Conservation (phyloP, 2,329 filamentous ascomycete genomes). For the Alternaria atra region DNA sequence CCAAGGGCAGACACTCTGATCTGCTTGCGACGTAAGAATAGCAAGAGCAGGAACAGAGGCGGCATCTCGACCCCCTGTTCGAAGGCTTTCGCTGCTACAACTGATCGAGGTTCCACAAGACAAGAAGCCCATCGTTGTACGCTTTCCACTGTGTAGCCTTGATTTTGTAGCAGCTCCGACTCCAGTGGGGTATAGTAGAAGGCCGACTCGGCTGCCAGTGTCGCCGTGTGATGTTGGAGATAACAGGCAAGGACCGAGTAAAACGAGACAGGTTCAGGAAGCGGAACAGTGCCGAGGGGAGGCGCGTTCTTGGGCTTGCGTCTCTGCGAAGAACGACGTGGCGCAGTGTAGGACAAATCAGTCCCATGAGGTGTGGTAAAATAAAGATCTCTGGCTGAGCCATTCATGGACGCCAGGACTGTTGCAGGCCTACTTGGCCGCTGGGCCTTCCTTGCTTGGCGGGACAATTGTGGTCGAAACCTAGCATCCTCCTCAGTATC, state of each 20-base stretch:
- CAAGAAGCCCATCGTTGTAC: constrained; percentile 38
- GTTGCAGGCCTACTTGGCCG: constrained; percentile 31
- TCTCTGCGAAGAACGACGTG: neutral
- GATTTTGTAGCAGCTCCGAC: constrained; percentile 23
- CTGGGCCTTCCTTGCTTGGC: constrained; percentile 24
- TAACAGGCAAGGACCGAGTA: constrained; percentile 42
- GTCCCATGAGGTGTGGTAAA: constrained; percentile 12
- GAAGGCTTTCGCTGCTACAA: constrained; percentile 32
- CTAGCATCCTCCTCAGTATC: neutral
- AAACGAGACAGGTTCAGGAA: constrained; percentile 26
- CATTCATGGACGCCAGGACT: constrained; percentile 32
- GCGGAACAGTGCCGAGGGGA: neutral
- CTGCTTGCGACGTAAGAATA: constrained; percentile 44
- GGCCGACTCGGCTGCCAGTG: constrained; percentile 4
- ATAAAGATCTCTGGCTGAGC: constrained; percentile 31
- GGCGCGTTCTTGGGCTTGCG: neutral
- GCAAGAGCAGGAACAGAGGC: constrained; percentile 43
- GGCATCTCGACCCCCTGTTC: constrained; percentile 18
- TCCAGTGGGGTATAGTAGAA: constrained; percentile 32
- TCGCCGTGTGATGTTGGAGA: constrained; percentile 24
- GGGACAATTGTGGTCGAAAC: constrained; percentile 24
- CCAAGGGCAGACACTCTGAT: constrained; percentile 33
- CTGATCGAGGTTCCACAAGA: constrained; percentile 29
- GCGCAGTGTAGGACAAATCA: constrained; percentile 25
- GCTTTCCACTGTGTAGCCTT: constrained; percentile 25